Evolutionary conservation across 257 asterid species (phyloP), one percentile per base, ranked within the genome.

Genomic region (Nicotiana noctiflora): DNA sequence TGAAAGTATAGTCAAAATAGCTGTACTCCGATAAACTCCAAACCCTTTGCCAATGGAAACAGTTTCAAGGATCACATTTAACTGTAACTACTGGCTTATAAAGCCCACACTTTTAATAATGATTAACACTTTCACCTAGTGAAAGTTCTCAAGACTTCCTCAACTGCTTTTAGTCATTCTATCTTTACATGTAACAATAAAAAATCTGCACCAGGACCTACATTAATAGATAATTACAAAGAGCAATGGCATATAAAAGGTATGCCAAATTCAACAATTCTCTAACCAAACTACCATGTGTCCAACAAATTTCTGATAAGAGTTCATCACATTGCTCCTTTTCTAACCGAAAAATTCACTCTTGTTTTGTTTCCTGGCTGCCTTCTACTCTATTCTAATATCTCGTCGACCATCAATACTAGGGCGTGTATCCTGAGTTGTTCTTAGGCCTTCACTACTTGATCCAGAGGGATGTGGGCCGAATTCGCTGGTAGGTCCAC

Each of bases 401-500:
- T 34, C 63, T 44, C 51, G 81, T n/a, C 23, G 59, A 57, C 14
- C 80, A 56, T 82, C 85, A 61, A 23, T 63, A 60, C 64, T 68
- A 10, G 81, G 8, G 23, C 18, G 79, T 57, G 78, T 81, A 56
- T 81, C 85, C 68, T 49, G 84, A 83, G 88, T 76, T 67, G 67
- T 81, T 79, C 83, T 74, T 15, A 81, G 82, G 63, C 79, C 91
- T 83, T 89, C 97, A 78, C 97, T 91, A 79, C 97, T 92, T 1
- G 95, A 89, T 81, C 89, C 88, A 9, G 95, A 93, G 44, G 92
- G 94, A 53, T 86, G 92, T 62, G 32, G 86, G 2, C 94, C 94
- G n/a, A 85, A 88, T 32, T 92, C 94, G 13, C 92, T 92, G 74
- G 95, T 89, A 3, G 90, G 90, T n/a, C 91, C 94, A 32, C 98